These are phyloP conservation scores for Petrea volubilis DNA, from an alignment of 257 asterid genomes.

Conservation along the genomic window DNA sequence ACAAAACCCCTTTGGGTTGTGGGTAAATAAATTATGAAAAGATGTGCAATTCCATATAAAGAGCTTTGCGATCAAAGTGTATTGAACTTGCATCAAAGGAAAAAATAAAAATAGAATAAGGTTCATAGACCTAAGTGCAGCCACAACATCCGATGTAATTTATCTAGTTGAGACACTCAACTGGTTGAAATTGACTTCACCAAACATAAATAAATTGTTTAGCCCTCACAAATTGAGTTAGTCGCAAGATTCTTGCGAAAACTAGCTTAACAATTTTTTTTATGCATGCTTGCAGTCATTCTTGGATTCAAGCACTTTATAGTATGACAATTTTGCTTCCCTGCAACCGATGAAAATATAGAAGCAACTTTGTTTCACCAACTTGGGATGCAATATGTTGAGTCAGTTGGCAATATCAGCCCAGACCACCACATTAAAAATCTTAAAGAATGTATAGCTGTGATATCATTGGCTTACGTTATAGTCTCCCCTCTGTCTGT, in stretches of 20 bases:
- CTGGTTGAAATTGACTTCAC: neutral
- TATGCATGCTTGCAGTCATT: neutral
- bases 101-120: neutral
- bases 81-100: neutral
- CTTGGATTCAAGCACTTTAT: neutral
- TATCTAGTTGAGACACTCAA: neutral
- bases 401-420: neutral
- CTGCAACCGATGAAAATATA: neutral
- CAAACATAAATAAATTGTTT: neutral
- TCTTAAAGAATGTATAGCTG: neutral
- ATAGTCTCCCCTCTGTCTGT: conserved; percentile 84
- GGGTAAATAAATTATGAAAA: neutral
- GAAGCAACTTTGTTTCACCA: neutral
- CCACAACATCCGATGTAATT: neutral
- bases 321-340: neutral
- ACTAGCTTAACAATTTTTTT: neutral
- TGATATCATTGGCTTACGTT: conserved; percentile 52
- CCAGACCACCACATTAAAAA: neutral
- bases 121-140: neutral
- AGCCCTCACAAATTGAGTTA: neutral
- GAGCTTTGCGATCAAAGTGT: neutral
- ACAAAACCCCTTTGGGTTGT: neutral
- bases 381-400: neutral
- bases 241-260: neutral
- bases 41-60: neutral